phyloP scores from a whole-genome alignment of 1,284 basidiomycete species.

The Fomitiporia mediterranea region DNA sequence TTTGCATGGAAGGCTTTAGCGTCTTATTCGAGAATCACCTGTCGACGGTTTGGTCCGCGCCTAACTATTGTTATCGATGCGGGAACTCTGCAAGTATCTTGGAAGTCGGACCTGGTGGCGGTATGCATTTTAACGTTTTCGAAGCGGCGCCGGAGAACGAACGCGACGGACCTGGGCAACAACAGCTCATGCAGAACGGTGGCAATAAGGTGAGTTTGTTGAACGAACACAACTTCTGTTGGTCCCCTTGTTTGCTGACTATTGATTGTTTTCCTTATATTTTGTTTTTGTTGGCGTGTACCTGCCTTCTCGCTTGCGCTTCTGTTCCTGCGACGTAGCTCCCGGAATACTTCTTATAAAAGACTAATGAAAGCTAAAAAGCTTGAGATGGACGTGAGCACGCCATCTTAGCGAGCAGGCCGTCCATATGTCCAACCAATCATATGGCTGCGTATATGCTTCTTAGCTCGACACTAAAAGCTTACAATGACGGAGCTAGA shows the following conservation, averaged over 20 bases:
- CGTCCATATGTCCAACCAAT: too few species aligned
- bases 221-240: neutral
- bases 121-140: constrained; percentile 96
- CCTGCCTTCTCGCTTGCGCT: too few species aligned
- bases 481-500: too few species aligned
- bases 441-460: too few species aligned
- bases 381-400: too few species aligned
- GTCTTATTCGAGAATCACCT: constrained; percentile 94
- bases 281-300: too few species aligned
- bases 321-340: constrained; percentile 7
- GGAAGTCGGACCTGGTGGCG: constrained; percentile 89
- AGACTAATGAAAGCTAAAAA: too few species aligned
- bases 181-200: constrained; percentile 65
- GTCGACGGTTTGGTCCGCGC: constrained; percentile 97
- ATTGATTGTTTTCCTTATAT: neutral
- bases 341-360: constrained; percentile 21
- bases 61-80: constrained; percentile 98
- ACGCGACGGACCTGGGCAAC: constrained; percentile 72
- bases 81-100: constrained; percentile 97
- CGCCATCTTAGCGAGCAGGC: neutral
- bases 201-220: constrained; percentile 55
- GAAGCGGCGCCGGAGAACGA: constrained; percentile 99
- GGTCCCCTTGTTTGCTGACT: neutral
- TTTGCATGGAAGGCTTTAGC: constrained; percentile 99
- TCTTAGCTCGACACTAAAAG: too few species aligned